These are phyloP conservation scores for Candida sakaeoensis DNA, from an alignment of 805 yeast species.

Conservation along the genomic window DNA sequence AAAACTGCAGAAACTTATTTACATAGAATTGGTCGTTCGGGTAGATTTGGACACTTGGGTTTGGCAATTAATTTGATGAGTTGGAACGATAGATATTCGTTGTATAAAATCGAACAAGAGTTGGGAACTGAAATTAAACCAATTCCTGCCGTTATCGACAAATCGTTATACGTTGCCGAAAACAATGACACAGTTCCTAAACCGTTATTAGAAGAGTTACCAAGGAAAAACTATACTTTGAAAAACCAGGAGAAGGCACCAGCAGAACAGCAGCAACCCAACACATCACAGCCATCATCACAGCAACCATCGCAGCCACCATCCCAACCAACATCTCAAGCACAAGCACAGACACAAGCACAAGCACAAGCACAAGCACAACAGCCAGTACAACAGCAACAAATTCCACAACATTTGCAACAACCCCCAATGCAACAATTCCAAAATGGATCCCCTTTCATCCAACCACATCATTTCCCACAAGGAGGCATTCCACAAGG, in stretches of 20 bases:
- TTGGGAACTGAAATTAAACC: constrained; percentile 96
- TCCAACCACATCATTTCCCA: constrained; percentile 14
- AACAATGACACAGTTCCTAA: constrained; percentile 74
- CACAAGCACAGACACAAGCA: constrained; percentile 34
- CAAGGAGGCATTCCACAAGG: constrained; percentile 17
- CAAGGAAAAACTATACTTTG: constrained; percentile 21
- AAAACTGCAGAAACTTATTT: constrained; percentile 95
- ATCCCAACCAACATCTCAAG: constrained; percentile 17
- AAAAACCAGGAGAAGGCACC: constrained; percentile 8
- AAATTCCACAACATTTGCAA: constrained; percentile 7
- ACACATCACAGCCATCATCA: background rate
- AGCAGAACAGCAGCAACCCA: constrained; percentile 10
- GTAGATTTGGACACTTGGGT: constrained; percentile 98
- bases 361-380: constrained; percentile 9
- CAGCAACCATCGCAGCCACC: constrained; percentile 10
- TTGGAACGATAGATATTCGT: constrained; percentile 92
- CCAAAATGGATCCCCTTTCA: constrained; percentile 1
- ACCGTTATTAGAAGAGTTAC: constrained; percentile 71
- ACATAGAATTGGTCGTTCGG: constrained; percentile 98
- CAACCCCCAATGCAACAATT: constrained; percentile 3
- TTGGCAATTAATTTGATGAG: constrained; percentile 93
- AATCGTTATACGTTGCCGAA: constrained; percentile 81
- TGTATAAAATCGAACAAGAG: constrained; percentile 95
- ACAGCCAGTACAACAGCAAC: constrained; percentile 9
- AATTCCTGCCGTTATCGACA: constrained; percentile 91